These are phyloP conservation scores for Rehmannia glutinosa DNA, from an alignment of 257 asterid genomes.

Conservation along the genomic window DNA sequence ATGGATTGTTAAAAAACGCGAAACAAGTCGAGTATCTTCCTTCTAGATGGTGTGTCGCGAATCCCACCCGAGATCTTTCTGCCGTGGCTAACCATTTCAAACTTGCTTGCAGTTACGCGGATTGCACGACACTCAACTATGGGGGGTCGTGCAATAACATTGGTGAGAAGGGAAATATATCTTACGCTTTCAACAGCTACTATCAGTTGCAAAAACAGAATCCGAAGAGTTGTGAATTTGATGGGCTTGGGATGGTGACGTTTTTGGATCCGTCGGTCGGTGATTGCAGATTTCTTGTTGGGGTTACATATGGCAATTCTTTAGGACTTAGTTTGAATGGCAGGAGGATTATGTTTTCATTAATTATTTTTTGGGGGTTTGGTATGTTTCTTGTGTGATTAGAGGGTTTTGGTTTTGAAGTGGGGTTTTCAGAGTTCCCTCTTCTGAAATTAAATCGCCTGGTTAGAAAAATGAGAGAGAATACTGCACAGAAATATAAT, in stretches of 20 bases:
- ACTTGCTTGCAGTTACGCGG: conserved; percentile 76
- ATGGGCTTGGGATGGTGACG: conserved; percentile 91
- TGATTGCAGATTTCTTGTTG: conserved; percentile 81
- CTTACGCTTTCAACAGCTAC: conserved; percentile 90
- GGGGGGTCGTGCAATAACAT: conserved; percentile 85
- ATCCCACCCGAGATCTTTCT: conserved; percentile 70
- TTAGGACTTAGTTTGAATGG: conserved; percentile 27
- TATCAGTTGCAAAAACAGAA: conserved; percentile 79
- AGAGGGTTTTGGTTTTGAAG: conserved; percentile 22
- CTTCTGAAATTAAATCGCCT: conserved; percentile 20
- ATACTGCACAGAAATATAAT: conserved; percentile 42
- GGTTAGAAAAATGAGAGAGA: conserved; percentile 13
- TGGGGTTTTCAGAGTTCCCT: conserved; percentile 34
- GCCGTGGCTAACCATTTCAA: conserved; percentile 52
- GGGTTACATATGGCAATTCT: conserved; percentile 44
- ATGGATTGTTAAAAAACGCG: conserved; percentile 68
- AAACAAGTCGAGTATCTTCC: conserved; percentile 76
- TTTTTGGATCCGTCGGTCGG: conserved; percentile 90
- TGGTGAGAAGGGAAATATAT: conserved; percentile 74
- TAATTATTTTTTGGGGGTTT: conserved; percentile 34
- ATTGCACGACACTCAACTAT: conserved; percentile 77
- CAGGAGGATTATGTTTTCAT: conserved; percentile 8
- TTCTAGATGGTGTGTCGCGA: conserved; percentile 86
- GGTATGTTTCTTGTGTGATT: conserved; percentile 29
- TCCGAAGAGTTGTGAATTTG: conserved; percentile 75